A percentile compares a stretch with the other conserved stretches of the same genome.
Conservation (phyloP, 805 yeast genomes). For the Wickerhamomyces sydowiorum region DNA sequence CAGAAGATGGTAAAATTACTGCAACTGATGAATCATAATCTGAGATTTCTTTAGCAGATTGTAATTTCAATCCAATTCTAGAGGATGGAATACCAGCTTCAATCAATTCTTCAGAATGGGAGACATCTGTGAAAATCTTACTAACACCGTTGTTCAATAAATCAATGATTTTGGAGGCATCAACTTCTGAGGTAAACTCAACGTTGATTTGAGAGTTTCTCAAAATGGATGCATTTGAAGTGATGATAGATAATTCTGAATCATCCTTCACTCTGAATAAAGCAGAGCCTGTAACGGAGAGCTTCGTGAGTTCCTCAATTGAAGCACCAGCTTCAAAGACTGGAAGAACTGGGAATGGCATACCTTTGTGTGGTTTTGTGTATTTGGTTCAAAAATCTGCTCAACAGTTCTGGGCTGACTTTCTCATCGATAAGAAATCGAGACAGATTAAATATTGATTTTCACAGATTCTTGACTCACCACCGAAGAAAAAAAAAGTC, state of each 20-base stretch:
- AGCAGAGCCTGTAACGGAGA: constrained; percentile 24
- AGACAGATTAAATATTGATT: neutral
- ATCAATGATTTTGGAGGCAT: constrained; percentile 40
- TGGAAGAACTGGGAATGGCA: constrained; percentile 36
- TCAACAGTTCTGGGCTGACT: too few relatives aligned
- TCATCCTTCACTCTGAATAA: constrained; percentile 18
- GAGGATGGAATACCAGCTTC: constrained; percentile 45
- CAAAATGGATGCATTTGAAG: constrained; percentile 9
- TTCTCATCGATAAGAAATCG: neutral
- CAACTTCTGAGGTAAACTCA: constrained; percentile 20
- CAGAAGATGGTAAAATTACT: constrained; percentile 14
- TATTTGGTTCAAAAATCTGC: too few relatives aligned
- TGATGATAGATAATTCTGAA: constrained; percentile 14
- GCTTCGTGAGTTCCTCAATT: constrained; percentile 3
- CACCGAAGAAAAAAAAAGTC: neutral
- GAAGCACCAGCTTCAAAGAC: constrained; percentile 16
- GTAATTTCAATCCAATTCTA: constrained; percentile 14
- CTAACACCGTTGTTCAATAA: constrained; percentile 59
- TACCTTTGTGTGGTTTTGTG: constrained; percentile 2
- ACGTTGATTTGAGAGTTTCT: constrained; percentile 19
- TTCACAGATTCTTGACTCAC: neutral
- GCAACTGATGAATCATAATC: constrained; percentile 9
- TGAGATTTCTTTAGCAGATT: constrained; percentile 2
- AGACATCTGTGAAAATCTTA: constrained; percentile 34
- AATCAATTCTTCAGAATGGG: constrained; percentile 27